Evolutionary conservation across 257 asterid species (phyloP), one percentile per base, ranked within the genome.

Genomic region (Anisodus acutangulus): DNA sequence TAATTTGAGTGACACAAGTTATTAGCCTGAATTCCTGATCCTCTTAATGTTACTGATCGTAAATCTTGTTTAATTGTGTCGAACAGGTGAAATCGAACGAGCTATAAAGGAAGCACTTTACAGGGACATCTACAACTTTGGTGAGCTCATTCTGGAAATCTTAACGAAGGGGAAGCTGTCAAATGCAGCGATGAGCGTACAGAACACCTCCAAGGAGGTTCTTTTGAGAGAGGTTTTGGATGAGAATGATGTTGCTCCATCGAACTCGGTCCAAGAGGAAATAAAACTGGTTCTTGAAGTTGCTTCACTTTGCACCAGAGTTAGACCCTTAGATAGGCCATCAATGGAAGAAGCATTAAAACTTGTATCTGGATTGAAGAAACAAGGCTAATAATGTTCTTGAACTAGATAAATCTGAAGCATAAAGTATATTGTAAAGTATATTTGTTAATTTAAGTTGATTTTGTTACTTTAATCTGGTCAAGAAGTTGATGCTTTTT

Each of bases 121-220:
- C 82, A 88, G 79, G 91, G 99, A 97, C 79, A 88, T 93, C 41
- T 85, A 89, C 91, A 88, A 84, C 83, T 95, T 94, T 37, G 99
- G 99, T 31, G 92, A 91, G 58, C 80, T 97, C 57, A 85, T 93
- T 76, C 83, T 97, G 80, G 92, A 92, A 86, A 84, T 92, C 67
- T 85, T 95, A 62, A 91, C 94, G 10, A 89, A 92, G 9, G 97
- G 98, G 2, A 85, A 88, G 80, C 60, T 85, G 87, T 84, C 78
- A 47, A 89, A 88, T 87, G 92, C 87, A 47, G 87, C 84, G 37
- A 83, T 58, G 45, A 83, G 79, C 81, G 37, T 67, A 58, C 87
- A 85, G 79, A 85, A 53, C 79, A 86, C 41, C 64, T 81, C 89
- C 31, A 86, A 85, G 70, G 95, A 92, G 83, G 88, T 62, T 79